Evolutionary conservation across 2,329 filamentous ascomycete genomes (phyloP).

Genomic region (Monosporascus sp.): DNA sequence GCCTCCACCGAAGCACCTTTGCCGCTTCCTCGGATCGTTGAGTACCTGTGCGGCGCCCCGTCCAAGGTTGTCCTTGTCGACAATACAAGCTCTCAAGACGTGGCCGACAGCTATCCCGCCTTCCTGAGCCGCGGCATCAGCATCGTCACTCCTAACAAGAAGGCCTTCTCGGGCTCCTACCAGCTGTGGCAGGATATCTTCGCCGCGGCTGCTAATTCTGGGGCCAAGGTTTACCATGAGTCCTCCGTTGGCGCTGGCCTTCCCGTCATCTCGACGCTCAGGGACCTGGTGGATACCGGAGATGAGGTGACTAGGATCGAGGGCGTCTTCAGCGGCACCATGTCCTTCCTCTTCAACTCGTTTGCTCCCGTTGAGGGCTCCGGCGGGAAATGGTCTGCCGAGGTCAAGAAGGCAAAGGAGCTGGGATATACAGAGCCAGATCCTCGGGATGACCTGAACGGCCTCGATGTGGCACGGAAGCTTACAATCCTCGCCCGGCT

Average conservation of each 20-base stretch:
- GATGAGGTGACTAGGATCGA: conserved; percentile 90
- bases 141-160: conserved; percentile 97
- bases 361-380: conserved; percentile 77
- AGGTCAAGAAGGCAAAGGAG: conserved; percentile 87
- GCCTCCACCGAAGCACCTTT: conserved; percentile 61
- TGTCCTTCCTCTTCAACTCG: conserved; percentile 97
- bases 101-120: conserved; percentile 77
- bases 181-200: conserved; percentile 87
- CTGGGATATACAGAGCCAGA: conserved; percentile 90
- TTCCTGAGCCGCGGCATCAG: conserved; percentile 79
- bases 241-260: conserved; percentile 90
- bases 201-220: conserved; percentile 59
- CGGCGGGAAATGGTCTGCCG: conserved; percentile 81
- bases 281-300: conserved; percentile 90
- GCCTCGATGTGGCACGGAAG: conserved; percentile 88
- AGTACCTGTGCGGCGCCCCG: conserved; percentile 73
- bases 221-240: conserved; percentile 89
- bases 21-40: conserved; percentile 63
- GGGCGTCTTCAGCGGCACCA: conserved; percentile 94
- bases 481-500: conserved; percentile 89
- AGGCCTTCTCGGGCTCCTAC: conserved; percentile 82
- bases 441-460: conserved; percentile 80
- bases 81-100: conserved; percentile 87
- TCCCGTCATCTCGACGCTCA: conserved; percentile 87
- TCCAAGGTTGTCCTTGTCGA: conserved; percentile 81